These are phyloP conservation scores for Umbellularia californica DNA, from an alignment of 164 flowering plant species.

Conservation along the genomic window DNA sequence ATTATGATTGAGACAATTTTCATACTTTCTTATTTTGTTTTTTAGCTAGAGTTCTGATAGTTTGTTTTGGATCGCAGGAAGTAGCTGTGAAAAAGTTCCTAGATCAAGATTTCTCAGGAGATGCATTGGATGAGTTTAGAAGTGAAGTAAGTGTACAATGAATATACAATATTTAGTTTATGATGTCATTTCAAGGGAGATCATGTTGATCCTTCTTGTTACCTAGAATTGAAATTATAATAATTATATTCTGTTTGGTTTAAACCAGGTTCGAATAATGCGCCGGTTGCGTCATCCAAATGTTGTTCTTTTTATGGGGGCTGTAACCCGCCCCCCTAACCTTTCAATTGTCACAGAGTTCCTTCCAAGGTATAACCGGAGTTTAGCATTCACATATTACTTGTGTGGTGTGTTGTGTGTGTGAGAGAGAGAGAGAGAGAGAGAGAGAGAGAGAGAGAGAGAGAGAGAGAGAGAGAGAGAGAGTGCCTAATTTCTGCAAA, in stretches of 20 bases:
- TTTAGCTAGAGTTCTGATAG: background rate
- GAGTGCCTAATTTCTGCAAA: no score
- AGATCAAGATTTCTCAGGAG: constrained; percentile 97
- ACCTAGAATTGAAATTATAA: background rate
- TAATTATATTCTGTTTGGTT: background rate
- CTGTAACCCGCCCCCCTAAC: constrained; percentile 97
- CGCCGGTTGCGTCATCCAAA: constrained; percentile 96
- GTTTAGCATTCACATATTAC: no score
- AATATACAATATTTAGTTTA: no score
- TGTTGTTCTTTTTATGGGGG: constrained; percentile 96
- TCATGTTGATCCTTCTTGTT: background rate
- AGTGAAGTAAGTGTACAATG: constrained; percentile 66
- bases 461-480: no score
- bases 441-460: no score
- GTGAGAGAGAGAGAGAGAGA: no score
- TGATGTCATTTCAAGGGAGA: background rate
- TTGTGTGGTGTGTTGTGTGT: no score
- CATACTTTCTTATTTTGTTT: background rate
- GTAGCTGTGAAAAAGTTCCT: constrained; percentile 97
- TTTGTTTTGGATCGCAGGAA: constrained; percentile 46
- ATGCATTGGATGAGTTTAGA: constrained; percentile 90
- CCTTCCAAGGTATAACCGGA: constrained; percentile 73
- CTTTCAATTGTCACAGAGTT: constrained; percentile 94
- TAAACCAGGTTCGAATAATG: constrained; percentile 87
- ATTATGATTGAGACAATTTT: background rate